Conservation (phyloP, 2,329 filamentous ascomycete species). For the Scedosporium boydii region DNA sequence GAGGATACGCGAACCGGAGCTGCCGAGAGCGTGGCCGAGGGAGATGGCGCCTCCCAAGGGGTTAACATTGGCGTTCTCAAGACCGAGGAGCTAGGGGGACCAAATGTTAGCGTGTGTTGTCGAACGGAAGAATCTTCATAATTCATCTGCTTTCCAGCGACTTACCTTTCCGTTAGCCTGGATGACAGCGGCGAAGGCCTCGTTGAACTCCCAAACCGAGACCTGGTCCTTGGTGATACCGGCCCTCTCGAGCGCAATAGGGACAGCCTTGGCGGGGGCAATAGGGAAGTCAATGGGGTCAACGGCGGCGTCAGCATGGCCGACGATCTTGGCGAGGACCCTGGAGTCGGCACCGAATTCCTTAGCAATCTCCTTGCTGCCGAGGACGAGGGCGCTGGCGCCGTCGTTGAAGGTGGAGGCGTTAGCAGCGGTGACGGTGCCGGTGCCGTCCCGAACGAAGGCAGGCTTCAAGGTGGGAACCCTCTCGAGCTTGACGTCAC, state of each 20-base stretch:
- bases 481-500: constrained; percentile 80
- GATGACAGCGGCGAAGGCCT: constrained; percentile 93
- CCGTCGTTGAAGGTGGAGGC: constrained; percentile 92
- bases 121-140: background rate
- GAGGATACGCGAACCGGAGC: constrained; percentile 84
- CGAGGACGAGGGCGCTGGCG: constrained; percentile 79
- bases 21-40: constrained; percentile 83
- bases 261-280: constrained; percentile 85
- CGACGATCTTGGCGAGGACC: constrained; percentile 78
- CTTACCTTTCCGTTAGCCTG: constrained; percentile 81
- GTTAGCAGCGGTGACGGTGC: constrained; percentile 90
- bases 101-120: background rate
- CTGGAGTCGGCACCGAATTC: constrained; percentile 69
- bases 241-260: constrained; percentile 77
- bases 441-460: constrained; percentile 75
- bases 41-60: constrained; percentile 86
- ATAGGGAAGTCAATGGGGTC: constrained; percentile 92
- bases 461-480: constrained; percentile 80
- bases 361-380: constrained; percentile 69
- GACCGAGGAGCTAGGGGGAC: constrained; percentile 57
- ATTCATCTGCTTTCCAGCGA: background rate
- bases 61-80: constrained; percentile 74
- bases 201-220: constrained; percentile 95
- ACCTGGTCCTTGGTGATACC: constrained; percentile 89
- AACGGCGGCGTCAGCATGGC: constrained; percentile 80